These are phyloP conservation scores for Verticillium tricorpus DNA, from an alignment of 2,329 filamentous ascomycete genomes.

Conservation along the genomic window DNA sequence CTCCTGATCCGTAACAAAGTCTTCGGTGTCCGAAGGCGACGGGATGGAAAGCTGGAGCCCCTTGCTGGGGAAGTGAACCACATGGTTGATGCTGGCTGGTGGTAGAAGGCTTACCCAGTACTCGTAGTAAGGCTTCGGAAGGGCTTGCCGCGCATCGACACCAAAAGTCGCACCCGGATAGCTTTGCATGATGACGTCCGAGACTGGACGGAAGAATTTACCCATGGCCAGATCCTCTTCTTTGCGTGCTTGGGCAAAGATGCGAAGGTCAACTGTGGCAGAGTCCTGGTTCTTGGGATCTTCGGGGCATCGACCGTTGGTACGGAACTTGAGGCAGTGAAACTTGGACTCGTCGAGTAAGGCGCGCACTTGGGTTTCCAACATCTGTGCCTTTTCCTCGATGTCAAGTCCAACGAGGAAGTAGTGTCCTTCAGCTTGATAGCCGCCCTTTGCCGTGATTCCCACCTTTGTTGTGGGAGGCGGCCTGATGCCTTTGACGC, in stretches of 20 bases:
- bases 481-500: constrained; percentile 21
- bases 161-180: constrained; percentile 37
- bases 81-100: constrained; percentile 16
- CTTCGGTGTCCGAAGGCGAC: constrained; percentile 14
- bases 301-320: constrained; percentile 29
- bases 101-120: constrained; percentile 17
- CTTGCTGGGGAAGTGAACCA: constrained; percentile 18
- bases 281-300: constrained; percentile 38
- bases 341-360: constrained; percentile 29
- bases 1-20: constrained; percentile 18
- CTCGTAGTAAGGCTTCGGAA: constrained; percentile 20
- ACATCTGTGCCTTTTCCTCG: constrained; percentile 35
- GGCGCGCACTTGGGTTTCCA: constrained; percentile 31
- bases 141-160: constrained; percentile 30
- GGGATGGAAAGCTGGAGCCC: constrained; percentile 13
- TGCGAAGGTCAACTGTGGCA: constrained; percentile 42
- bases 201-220: constrained; percentile 33
- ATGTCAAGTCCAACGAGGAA: constrained; percentile 39
- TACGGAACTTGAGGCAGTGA: constrained; percentile 26
- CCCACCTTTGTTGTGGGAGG: constrained; percentile 34
- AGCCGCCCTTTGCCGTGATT: constrained; percentile 37
- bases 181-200: constrained; percentile 36
- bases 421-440: constrained; percentile 39
- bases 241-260: constrained; percentile 39
- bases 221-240: constrained; percentile 26